These are phyloP conservation scores for Rosellinia necatrix DNA, from an alignment of 2,329 filamentous ascomycete species.

Conservation along the genomic window DNA sequence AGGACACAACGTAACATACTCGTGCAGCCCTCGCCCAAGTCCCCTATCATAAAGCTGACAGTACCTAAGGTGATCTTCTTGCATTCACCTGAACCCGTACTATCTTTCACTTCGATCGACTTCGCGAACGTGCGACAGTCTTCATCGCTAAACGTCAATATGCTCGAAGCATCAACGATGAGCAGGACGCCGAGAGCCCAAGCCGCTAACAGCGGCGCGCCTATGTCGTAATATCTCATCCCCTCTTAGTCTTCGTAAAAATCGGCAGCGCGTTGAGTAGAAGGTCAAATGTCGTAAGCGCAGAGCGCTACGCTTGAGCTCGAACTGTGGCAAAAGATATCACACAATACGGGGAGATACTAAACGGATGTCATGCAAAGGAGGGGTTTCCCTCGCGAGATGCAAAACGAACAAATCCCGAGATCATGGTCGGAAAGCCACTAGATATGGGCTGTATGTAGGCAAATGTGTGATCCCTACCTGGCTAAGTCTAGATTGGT, in stretches of 20 bases:
- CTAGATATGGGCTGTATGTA: too few relatives aligned
- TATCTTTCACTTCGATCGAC: slow-evolving; percentile 3
- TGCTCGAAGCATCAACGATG: not conserved
- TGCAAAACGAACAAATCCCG: too few relatives aligned
- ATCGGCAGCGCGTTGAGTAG: too few relatives aligned
- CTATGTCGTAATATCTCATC: slow-evolving; percentile 10
- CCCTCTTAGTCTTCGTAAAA: not conserved
- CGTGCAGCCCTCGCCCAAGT: slow-evolving; percentile 12
- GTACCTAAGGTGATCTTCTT: slow-evolving; percentile 6
- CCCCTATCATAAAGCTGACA: slow-evolving; percentile 18
- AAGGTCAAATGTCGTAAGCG: too few relatives aligned
- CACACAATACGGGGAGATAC: too few relatives aligned
- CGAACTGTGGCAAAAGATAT: too few relatives aligned
- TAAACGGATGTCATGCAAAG: too few relatives aligned
- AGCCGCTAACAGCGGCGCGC: slow-evolving; percentile 1
- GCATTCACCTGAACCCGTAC: slow-evolving; percentile 18
- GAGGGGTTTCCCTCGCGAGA: too few relatives aligned
- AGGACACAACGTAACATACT: slow-evolving; percentile 14
- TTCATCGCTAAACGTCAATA: slow-evolving; percentile 13
- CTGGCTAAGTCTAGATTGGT: too few relatives aligned
- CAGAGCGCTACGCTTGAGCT: not conserved
- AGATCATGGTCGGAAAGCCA: too few relatives aligned
- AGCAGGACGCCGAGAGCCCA: slow-evolving; percentile 11
- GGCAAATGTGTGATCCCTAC: too few relatives aligned
- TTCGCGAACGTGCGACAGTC: not conserved